A percentile compares a stretch with the other conserved stretches of the same genome.
Conservation (phyloP, 768 basidiomycete species). For the Cystobasidium ongulense region DNA sequence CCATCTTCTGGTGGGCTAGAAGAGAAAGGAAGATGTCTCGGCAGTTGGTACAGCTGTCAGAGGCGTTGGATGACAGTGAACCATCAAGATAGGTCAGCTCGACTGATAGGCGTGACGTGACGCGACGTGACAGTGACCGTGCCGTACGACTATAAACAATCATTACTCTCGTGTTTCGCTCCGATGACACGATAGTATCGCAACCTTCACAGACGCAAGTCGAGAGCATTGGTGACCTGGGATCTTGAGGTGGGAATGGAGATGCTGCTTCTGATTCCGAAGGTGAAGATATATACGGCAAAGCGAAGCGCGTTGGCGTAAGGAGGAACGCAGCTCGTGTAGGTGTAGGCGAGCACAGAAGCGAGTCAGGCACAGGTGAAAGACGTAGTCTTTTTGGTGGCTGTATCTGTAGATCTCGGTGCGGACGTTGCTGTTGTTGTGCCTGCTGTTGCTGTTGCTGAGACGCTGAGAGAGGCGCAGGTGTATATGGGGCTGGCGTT, state of each 20-base stretch:
- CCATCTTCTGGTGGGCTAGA: neutral
- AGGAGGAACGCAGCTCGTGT: constrained; percentile 9
- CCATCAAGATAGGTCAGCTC: neutral
- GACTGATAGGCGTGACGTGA: no score
- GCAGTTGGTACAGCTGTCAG: constrained; percentile 1
- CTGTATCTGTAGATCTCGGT: neutral
- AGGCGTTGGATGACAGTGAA: neutral
- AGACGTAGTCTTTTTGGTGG: neutral
- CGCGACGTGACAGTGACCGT: no score
- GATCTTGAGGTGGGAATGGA: neutral
- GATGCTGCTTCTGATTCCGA: neutral
- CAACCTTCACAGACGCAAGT: constrained; percentile 21
- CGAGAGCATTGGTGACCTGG: neutral
- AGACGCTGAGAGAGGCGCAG: neutral
- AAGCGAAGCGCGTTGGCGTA: constrained; percentile 3
- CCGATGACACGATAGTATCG: constrained; percentile 1
- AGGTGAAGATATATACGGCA: neutral
- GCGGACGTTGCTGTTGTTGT: neutral
- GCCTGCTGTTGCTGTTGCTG: neutral
- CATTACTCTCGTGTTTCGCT: constrained; percentile 13
- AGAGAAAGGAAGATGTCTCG: neutral
- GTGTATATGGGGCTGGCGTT: neutral
- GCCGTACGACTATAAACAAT: no score
- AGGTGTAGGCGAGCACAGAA: constrained; percentile 23
- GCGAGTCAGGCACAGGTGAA: neutral